Base-by-base conservation (phyloP, 768 basidiomycete genomes). In the Russula dissimulans region DNA sequence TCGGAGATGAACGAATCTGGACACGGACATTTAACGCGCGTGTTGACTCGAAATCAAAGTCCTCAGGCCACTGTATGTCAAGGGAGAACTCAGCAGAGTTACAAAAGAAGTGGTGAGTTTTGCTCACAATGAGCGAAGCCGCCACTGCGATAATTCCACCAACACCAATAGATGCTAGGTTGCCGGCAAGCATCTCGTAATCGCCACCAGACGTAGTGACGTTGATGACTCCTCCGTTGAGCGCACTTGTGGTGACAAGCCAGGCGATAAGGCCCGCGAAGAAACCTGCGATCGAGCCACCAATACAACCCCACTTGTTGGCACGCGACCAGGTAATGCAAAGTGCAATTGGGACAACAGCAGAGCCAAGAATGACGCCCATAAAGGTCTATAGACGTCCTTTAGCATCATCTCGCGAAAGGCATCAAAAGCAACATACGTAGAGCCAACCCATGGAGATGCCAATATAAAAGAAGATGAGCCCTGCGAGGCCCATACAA, bases 361-460 rank as follows among this genome's bases (percentile, higher is more conserved):
- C 91, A 2, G 86, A 87, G 2, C 93, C 91, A 12, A 92, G 79
- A 42, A 91, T 81, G 51, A 90, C 87, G 3, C 91, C 91, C 89
- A 91, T 91, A 72, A 91, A 90, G 6, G 85, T 88, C 88, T 89
- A 58, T 18, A 15, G 56, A 39, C 10, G 9, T 17, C n/a, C 12
- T 22, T 58, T 22, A 63, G 49, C 36, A 43, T 14, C 17, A 42
- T 17, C n/a, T 17, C 6, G n/a, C 9, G 15, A 18, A 7, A 29
- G 45, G 18, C 38, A 14, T 22, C 11, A 5, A 31, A 44, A n/a
- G n/a, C 26, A 26, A 78, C 86, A 52, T 65, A 90, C 87, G 65
- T 94, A 94, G 57, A 95, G 84, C 90, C 91, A 95, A 22, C 92
- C 92, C 87, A 95, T 87, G 29, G 87, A 90, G 31, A 95, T 85